Base-by-base conservation (phyloP, 2,329 filamentous ascomycete species). In the Neonectria sp. region DNA sequence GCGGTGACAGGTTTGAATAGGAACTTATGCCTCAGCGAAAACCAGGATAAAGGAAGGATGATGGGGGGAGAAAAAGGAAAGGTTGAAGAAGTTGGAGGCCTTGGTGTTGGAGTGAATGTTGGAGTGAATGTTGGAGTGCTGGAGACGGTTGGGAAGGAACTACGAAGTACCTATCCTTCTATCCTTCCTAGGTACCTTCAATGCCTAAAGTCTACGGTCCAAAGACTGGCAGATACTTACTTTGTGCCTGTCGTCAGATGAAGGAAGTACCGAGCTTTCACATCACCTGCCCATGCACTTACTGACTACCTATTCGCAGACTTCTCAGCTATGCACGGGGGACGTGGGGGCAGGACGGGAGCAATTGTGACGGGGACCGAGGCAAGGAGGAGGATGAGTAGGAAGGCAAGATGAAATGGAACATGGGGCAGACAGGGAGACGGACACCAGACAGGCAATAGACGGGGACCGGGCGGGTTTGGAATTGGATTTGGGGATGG, bases 271-370 rank as follows among this genome's bases (percentile, higher is more conserved):
- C 15, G 15, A 40, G 15, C 15, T 40, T 37, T 40, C 37, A 8
- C 37, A 40, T 40, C 37, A 40, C 37, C 37, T 40, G 37, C 37
- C 6, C 7, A n/a, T 7, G 6, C 6, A 40, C 37, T 40, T 40
- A 40, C 37, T 17, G 37, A 52, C 51, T 33, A 25, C 37, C 45
- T 43, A 31, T 33, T 12, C 13, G 27, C 13, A 37, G 48, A 56
- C 56, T 27, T 55, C 31, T 63, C 49, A 27, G 45, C 55, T 40
- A n/a, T 46, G 46, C 24, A 46, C 55, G 37, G 33, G 21, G 52
- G 55, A 45, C 35, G 58, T 57, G 63, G 58, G 63, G 58, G 58
- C 45, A 58, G 27, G 37, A 25, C 35, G 29, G 55, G 60, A 65
- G 63, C 56, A 52, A 64, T 64, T 63, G 43, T 40, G 15, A 33